Conservation (phyloP, 768 basidiomycete genomes). For the Kwoniella dejecticola region DNA sequence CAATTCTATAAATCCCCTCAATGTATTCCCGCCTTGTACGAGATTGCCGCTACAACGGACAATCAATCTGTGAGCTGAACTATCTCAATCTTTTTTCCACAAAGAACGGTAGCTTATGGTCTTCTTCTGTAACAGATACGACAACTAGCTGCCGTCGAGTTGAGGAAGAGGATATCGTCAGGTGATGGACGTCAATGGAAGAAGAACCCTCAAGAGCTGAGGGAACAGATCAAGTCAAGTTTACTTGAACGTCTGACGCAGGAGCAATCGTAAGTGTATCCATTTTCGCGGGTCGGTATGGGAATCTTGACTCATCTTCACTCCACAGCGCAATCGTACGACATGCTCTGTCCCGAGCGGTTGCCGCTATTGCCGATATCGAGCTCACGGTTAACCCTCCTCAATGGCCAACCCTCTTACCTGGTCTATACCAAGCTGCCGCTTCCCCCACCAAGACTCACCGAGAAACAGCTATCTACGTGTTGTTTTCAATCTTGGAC, state of each 20-base stretch:
- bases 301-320: too few relatives aligned
- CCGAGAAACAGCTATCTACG: constrained; percentile 88
- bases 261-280: constrained; percentile 73
- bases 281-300: too few relatives aligned
- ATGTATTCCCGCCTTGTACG: constrained; percentile 88
- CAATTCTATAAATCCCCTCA: constrained; percentile 88
- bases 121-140: constrained; percentile 66
- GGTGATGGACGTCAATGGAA: constrained; percentile 83
- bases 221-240: constrained; percentile 80
- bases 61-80: constrained; percentile 71
- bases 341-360: constrained; percentile 86
- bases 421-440: constrained; percentile 79
- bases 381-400: constrained; percentile 64
- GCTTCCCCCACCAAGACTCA: constrained; percentile 68
- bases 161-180: constrained; percentile 84
- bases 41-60: constrained; percentile 81
- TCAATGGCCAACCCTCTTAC: constrained; percentile 80
- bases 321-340: constrained; percentile 76
- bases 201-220: constrained; percentile 65
- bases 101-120: neutral
- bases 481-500: constrained; percentile 79
- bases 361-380: constrained; percentile 86
- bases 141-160: constrained; percentile 94
- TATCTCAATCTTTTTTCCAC: neutral
- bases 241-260: constrained; percentile 74